Evolutionary conservation across 192 early-diverging fungal genomes (phyloP).

Genomic region (Mortierella hygrophila): DNA sequence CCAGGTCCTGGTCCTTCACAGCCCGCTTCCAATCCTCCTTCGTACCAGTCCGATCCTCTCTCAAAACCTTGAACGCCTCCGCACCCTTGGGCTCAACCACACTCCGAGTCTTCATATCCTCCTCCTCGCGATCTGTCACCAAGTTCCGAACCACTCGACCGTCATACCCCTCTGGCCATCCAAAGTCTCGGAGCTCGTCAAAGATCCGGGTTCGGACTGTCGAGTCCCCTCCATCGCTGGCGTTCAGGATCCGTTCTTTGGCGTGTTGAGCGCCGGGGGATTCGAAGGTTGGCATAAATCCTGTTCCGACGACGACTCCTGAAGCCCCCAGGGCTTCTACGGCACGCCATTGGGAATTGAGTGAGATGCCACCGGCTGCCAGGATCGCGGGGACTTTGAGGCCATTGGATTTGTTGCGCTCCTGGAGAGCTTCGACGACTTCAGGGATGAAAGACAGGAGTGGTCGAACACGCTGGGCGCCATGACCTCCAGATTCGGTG

Average conservation of each 20-base stretch:
- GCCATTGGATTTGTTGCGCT: background rate
- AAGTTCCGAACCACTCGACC: conserved; percentile 51
- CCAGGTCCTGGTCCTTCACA: conserved; percentile 25
- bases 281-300: conserved; percentile 53
- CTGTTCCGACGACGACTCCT: conserved; percentile 61
- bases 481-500: conserved; percentile 64
- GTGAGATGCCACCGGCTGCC: conserved; percentile 53
- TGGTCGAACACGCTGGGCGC: conserved; percentile 25
- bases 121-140: conserved; percentile 30
- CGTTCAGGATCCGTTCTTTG: conserved; percentile 50
- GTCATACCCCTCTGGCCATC: conserved; percentile 53
- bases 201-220: conserved; percentile 60
- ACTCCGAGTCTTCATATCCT: conserved; percentile 14
- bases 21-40: conserved; percentile 33
- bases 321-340: conserved; percentile 50
- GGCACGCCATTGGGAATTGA: conserved; percentile 24
- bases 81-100: conserved; percentile 12
- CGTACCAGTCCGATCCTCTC: conserved; percentile 28
- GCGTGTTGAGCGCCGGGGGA: conserved; percentile 39
- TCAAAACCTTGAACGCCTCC: conserved; percentile 28
- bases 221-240: conserved; percentile 50
- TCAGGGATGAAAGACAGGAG: conserved; percentile 51
- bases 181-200: conserved; percentile 56
- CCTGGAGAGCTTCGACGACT: conserved; percentile 29
- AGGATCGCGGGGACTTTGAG: conserved; percentile 26